Evolutionary conservation across 2,329 filamentous ascomycete genomes (phyloP).

Genomic region (Orbilia blumenaviensis): DNA sequence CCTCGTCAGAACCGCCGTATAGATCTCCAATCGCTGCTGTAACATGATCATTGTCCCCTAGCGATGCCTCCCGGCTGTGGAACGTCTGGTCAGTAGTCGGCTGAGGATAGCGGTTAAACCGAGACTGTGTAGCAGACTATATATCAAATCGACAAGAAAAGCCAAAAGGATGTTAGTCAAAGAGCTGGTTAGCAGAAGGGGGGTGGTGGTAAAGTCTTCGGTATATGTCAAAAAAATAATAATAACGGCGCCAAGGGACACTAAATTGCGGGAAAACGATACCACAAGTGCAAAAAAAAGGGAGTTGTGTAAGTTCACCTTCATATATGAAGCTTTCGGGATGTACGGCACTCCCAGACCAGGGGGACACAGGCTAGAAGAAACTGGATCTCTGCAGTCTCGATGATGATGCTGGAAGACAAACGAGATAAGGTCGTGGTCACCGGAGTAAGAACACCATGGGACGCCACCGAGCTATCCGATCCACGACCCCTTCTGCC

Average conservation of each 20-base stretch:
- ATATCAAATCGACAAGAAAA: slow-evolving; percentile 54
- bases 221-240: background rate
- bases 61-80: slow-evolving; percentile 64
- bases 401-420: background rate
- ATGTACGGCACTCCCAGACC: slow-evolving; percentile 51
- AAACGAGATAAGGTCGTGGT: slow-evolving; percentile 23
- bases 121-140: slow-evolving; percentile 57
- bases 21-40: slow-evolving; percentile 92
- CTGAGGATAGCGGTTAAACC: slow-evolving; percentile 57
- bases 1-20: slow-evolving; percentile 70
- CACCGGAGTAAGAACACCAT: slow-evolving; percentile 48
- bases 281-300: slow-evolving; percentile 21
- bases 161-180: slow-evolving; percentile 24
- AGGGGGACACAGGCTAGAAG: slow-evolving; percentile 31
- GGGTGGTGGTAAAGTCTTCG: too few relatives aligned
- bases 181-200: background rate
- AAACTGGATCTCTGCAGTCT: slow-evolving; percentile 19
- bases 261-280: background rate
- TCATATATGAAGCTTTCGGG: slow-evolving; percentile 54
- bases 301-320: slow-evolving; percentile 30
- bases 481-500: slow-evolving; percentile 17
- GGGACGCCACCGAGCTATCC: slow-evolving; percentile 40
- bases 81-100: slow-evolving; percentile 54
- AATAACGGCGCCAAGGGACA: background rate
- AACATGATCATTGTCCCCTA: slow-evolving; percentile 91